Evolutionary conservation across 2,329 filamentous ascomycete genomes (phyloP).

Genomic region (Didymella lethalis): DNA sequence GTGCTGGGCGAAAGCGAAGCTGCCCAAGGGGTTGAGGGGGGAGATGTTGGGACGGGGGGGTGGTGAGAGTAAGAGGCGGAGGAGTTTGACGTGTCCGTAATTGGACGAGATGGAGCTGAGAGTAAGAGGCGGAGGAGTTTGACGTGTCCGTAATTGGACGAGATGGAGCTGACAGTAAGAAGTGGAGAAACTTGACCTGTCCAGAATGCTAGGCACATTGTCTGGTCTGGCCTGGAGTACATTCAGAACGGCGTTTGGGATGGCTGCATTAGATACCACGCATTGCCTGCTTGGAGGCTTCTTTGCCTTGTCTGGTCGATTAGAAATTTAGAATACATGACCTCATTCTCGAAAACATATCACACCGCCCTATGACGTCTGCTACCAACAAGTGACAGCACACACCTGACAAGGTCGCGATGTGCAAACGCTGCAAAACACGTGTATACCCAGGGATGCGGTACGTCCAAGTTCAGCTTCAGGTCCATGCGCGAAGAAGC

Average conservation of each 20-base stretch:
- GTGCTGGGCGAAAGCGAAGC: conserved; percentile 51
- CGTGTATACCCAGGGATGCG: neutral
- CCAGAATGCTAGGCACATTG: neutral
- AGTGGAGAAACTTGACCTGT: conserved; percentile 19
- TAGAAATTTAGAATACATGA: too few relatives aligned
- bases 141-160: conserved; percentile 13
- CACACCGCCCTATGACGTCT: neutral
- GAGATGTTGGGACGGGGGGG: conserved; percentile 8
- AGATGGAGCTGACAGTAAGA: neutral
- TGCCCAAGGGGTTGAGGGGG: conserved; percentile 27
- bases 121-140: conserved; percentile 15
- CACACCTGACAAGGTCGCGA: neutral
- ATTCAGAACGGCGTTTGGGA: conserved; percentile 5
- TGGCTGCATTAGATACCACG: conserved; percentile 22
- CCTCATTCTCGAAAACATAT: neutral
- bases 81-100: conserved; percentile 20
- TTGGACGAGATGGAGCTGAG: neutral
- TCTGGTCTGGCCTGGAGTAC: neutral
- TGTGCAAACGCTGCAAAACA: neutral
- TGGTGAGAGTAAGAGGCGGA: conserved; percentile 4
- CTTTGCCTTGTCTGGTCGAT: too few relatives aligned
- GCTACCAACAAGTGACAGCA: neutral
- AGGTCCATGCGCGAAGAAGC: neutral
- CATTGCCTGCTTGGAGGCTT: conserved; percentile 8
- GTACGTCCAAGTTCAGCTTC: neutral